Conservation (phyloP, 352 stramenopile genomes). For the Lagenidium sp. region DNA sequence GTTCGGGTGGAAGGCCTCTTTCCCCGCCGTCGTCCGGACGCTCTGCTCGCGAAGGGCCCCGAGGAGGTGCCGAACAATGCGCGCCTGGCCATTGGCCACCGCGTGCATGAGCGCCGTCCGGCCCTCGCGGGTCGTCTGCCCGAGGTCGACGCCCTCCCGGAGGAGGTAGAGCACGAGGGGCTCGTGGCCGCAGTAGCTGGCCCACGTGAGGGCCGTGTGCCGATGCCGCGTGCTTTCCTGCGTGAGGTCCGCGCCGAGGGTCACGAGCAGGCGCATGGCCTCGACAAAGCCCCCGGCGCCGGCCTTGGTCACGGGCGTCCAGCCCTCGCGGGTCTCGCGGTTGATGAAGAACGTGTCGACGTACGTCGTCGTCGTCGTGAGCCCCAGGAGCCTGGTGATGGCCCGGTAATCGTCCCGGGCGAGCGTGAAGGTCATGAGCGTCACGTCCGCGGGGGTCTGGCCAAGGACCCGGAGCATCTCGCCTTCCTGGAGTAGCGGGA, state of each 20-base stretch:
- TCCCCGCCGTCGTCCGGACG: constrained; percentile 2
- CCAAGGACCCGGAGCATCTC: constrained; percentile 27
- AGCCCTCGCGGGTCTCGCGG: constrained; percentile 47
- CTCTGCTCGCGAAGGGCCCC: constrained; percentile 22
- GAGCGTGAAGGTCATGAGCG: background rate
- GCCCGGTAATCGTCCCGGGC: constrained; percentile 3
- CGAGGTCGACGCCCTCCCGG: constrained; percentile 19
- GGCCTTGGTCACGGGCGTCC: constrained; percentile 63
- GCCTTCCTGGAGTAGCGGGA: constrained; percentile 30
- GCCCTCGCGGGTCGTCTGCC: constrained; percentile 36
- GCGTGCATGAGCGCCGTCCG: constrained; percentile 69
- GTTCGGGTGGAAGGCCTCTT: constrained; percentile 20
- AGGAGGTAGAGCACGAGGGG: constrained; percentile 41
- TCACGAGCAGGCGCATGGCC: constrained; percentile 28
- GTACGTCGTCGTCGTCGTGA: background rate
- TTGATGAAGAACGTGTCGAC: constrained; percentile 32
- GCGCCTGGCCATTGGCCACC: constrained; percentile 33
- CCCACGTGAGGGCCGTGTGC: constrained; percentile 71
- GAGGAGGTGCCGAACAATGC: constrained; percentile 50
- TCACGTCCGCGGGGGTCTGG: background rate
- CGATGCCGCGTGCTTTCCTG: constrained; percentile 39
- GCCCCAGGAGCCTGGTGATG: constrained; percentile 7
- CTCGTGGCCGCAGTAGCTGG: constrained; percentile 66
- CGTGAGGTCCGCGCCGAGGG: constrained; percentile 27
- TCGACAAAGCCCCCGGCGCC: constrained; percentile 34